Conservation (phyloP, 2,329 filamentous ascomycete genomes). For the Sporothrix luriei region DNA sequence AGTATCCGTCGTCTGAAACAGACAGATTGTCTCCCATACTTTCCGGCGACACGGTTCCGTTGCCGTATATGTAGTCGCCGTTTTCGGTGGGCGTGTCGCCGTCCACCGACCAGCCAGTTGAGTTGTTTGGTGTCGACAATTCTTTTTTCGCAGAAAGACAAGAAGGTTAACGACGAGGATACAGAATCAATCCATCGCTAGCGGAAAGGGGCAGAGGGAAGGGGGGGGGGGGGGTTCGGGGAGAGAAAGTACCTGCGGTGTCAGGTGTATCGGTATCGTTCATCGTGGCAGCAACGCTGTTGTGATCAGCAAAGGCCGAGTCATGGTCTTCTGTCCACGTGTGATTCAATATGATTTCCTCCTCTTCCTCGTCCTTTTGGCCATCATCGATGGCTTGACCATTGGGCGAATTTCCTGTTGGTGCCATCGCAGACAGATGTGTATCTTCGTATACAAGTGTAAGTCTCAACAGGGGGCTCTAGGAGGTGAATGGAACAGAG, state of each 20-base stretch:
- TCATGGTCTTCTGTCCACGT: not conserved
- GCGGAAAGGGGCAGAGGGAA: too few species aligned
- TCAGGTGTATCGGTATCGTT: not conserved
- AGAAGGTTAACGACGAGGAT: not conserved
- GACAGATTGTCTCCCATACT: not conserved
- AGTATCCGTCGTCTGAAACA: not conserved
- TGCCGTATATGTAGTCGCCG: not conserved
- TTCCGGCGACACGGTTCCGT: not conserved
- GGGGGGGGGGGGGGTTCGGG: not conserved
- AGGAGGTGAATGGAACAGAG: not conserved
- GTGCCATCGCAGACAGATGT: not conserved
- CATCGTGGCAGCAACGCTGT: not conserved
- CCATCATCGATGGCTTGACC: not conserved
- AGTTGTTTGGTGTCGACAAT: not conserved
- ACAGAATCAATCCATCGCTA: not conserved
- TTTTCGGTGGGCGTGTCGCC: not conserved
- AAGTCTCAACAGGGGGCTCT: not conserved
- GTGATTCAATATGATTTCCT: not conserved
- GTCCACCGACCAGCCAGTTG: not conserved
- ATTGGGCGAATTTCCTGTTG: not conserved
- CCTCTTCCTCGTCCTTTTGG: not conserved
- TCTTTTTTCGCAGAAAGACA: not conserved
- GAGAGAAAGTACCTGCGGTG: not conserved
- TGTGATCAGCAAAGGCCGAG: not conserved
- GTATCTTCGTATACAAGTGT: not conserved